Percentiles rank a stretch among this genome's conserved stretches.
phyloP scores from a whole-genome alignment of 352 stramenopile genomes.

The Pythium dissotocum region DNA sequence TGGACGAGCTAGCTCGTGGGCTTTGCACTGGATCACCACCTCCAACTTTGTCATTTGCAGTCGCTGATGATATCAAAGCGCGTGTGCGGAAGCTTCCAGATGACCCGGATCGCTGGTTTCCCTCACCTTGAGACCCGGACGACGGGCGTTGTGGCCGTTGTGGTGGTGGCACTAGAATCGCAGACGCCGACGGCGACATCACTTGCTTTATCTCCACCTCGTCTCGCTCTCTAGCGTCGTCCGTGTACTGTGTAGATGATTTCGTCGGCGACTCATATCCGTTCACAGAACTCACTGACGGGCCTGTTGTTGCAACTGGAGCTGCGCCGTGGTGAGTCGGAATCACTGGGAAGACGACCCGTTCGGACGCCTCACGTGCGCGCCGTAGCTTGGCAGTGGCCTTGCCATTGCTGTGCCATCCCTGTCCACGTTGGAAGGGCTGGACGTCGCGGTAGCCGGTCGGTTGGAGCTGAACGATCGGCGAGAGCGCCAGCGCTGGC shows the following conservation, averaged over 20 bases:
- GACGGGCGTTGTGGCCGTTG: conserved; percentile 27
- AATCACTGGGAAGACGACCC: conserved; percentile 55
- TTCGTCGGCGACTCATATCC: not conserved
- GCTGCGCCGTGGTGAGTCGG: conserved; percentile 5
- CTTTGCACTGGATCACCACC: not conserved
- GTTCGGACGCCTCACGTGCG: conserved; percentile 25
- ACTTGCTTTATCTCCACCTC: conserved; percentile 8
- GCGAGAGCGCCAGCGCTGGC: conserved; percentile 38
- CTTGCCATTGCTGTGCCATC: conserved; percentile 65
- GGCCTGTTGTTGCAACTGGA: conserved; percentile 4
- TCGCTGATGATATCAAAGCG: conserved; percentile 9
- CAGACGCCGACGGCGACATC: conserved; percentile 24
- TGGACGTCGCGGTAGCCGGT: conserved; percentile 73
- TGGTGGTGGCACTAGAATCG: conserved; percentile 29
- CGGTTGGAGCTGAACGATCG: conserved; percentile 58
- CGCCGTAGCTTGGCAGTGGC: conserved; percentile 28
- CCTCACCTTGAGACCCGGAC: conserved; percentile 21
- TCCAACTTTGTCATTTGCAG: not conserved
- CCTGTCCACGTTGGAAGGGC: conserved; percentile 62
- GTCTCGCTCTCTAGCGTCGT: conserved; percentile 20
- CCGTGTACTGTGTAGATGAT: conserved; percentile 1
- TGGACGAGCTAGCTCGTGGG: not conserved
- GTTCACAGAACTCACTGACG: conserved; percentile 22
- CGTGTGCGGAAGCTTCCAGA: conserved; percentile 30
- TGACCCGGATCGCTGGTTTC: conserved; percentile 29